Evolutionary conservation across 1,139 yeast species (phyloP).

Genomic region (Keqinozyma sinolaborantium): DNA sequence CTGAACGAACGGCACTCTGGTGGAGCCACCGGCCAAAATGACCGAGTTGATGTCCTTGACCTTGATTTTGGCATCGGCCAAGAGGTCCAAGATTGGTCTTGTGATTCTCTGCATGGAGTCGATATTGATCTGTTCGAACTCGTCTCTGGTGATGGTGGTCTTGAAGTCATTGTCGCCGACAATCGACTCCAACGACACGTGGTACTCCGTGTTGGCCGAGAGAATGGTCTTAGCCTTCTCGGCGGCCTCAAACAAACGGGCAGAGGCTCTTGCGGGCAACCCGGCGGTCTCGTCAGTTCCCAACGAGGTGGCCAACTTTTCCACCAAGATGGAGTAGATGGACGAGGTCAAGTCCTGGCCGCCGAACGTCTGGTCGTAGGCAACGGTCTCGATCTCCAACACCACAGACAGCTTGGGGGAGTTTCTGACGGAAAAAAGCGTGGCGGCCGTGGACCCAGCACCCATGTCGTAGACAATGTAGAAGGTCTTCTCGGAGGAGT

Average conservation of each 20-base stretch:
- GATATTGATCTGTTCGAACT: conserved; percentile 61
- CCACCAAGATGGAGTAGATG: conserved; percentile 56
- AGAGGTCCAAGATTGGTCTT: conserved; percentile 54
- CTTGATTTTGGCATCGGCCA: conserved; percentile 28
- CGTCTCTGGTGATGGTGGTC: conserved; percentile 62
- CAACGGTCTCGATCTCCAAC: conserved; percentile 69
- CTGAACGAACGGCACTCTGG: conserved; percentile 88
- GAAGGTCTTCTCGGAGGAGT: conserved; percentile 44
- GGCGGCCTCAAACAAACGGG: conserved; percentile 75
- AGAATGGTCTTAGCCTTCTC: conserved; percentile 84
- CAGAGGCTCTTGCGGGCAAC: conserved; percentile 54
- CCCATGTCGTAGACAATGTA: conserved; percentile 88
- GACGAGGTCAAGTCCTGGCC: conserved; percentile 72
- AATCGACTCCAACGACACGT: conserved; percentile 66
- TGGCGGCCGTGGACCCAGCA: conserved; percentile 86
- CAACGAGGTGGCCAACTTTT: conserved; percentile 49
- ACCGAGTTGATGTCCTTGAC: conserved; percentile 57
- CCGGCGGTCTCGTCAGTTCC: conserved; percentile 28
- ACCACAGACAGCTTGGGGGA: conserved; percentile 35
- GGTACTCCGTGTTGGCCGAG: conserved; percentile 82
- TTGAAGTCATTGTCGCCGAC: conserved; percentile 72
- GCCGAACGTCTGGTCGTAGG: conserved; percentile 63
- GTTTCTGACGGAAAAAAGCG: conserved; percentile 64
- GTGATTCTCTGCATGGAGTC: conserved; percentile 44
- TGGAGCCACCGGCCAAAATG: conserved; percentile 85